Evolutionary conservation across 352 stramenopile species (phyloP).

Genomic region (Pythium myriotylum): DNA sequence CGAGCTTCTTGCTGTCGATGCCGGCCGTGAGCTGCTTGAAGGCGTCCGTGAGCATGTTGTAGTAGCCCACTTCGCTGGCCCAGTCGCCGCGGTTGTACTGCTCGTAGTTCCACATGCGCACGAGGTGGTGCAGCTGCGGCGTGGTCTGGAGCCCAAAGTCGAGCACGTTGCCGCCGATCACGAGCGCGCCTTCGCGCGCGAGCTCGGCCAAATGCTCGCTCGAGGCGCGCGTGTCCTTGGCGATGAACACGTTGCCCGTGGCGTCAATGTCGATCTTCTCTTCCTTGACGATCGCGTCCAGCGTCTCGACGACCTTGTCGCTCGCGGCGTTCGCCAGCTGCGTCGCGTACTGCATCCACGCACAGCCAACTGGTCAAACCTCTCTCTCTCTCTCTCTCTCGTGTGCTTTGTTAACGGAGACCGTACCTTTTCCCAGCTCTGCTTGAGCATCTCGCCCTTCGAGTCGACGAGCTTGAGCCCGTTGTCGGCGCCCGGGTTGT

Average conservation of each 20-base stretch:
- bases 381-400: no score
- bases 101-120: constrained; percentile 93
- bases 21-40: constrained; percentile 91
- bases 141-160: constrained; percentile 97
- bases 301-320: constrained; percentile 85
- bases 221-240: constrained; percentile 92
- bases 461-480: constrained; percentile 94
- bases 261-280: constrained; percentile 87
- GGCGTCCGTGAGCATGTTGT: constrained; percentile 92
- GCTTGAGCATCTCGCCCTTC: constrained; percentile 92
- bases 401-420: not conserved
- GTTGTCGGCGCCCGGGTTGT: constrained; percentile 93
- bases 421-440: constrained; percentile 83
- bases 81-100: constrained; percentile 89
- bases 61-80: constrained; percentile 93
- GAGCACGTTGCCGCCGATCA: constrained; percentile 89
- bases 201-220: constrained; percentile 88
- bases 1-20: constrained; percentile 80
- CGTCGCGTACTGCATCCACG: constrained; percentile 52
- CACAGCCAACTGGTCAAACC: no score
- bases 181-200: constrained; percentile 85
- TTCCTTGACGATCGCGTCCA: constrained; percentile 64
- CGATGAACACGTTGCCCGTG: constrained; percentile 87
- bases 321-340: constrained; percentile 80
- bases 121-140: constrained; percentile 97